Percentiles rank a stretch among this genome's conserved stretches.
phyloP scores from a whole-genome alignment of 192 early-diverging fungal species.

The Bifiguratus adelaidae region DNA sequence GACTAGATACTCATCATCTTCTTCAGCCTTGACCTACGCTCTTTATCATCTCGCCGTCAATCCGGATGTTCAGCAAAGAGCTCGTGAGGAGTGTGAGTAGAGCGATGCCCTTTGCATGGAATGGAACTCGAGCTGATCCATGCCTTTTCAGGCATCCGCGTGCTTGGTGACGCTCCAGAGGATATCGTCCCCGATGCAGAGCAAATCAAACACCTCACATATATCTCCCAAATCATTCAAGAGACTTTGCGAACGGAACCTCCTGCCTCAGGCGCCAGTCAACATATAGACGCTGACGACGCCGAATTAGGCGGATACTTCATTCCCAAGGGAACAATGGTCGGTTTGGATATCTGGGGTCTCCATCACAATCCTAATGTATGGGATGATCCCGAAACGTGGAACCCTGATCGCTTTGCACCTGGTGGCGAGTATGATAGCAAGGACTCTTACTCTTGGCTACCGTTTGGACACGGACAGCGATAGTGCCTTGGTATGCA shows the following conservation, averaged over 20 bases:
- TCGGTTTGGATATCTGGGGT: slow-evolving; percentile 1
- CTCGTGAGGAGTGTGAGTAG: slow-evolving; percentile 34
- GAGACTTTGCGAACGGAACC: slow-evolving; percentile 9
- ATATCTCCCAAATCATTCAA: slow-evolving; percentile 33
- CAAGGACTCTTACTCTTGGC: slow-evolving; percentile 29
- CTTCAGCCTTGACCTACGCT: slow-evolving; percentile 24
- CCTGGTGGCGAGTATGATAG: slow-evolving; percentile 10
- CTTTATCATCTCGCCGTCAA: slow-evolving; percentile 34
- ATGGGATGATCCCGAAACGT: slow-evolving; percentile 6
- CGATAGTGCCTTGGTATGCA: slow-evolving; percentile 47
- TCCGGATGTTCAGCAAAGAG: slow-evolving; percentile 31
- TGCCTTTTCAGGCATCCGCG: slow-evolving; percentile 24
- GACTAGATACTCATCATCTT: slow-evolving; percentile 38
- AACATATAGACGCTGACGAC: neutral
- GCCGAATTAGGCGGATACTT: neutral
- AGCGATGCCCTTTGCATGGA: too few species aligned
- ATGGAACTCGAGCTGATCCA: too few species aligned
- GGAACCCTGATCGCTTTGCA: slow-evolving; percentile 7
- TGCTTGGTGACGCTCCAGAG: slow-evolving; percentile 36
- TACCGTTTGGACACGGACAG: slow-evolving; percentile 41
- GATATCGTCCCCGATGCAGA: slow-evolving; percentile 36
- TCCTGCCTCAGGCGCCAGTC: neutral
- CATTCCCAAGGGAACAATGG: neutral
- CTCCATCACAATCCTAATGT: slow-evolving; percentile 3
- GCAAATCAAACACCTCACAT: slow-evolving; percentile 35